Evolutionary conservation across 1,284 basidiomycete genomes (phyloP).

Genomic region (Trametes polyzona): DNA sequence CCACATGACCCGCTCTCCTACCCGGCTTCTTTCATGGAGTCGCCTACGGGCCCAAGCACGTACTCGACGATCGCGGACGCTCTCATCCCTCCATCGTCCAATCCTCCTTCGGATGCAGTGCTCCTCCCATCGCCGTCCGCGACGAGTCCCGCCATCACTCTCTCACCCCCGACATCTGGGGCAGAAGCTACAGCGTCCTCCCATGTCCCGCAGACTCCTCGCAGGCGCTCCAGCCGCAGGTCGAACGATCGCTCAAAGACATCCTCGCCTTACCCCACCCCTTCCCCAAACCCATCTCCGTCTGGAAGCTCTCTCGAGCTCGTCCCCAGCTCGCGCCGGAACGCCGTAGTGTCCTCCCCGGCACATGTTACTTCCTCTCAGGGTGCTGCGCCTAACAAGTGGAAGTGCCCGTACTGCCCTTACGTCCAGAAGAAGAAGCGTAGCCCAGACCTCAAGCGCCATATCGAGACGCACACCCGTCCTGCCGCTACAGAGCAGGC

Average conservation of each 20-base stretch:
- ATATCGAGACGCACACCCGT: slow-evolving; percentile 52
- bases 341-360: not conserved
- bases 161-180: too few relatives aligned
- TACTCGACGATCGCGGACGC: too few relatives aligned
- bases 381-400: not conserved
- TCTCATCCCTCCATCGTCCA: too few relatives aligned
- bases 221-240: too few relatives aligned
- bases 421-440: slow-evolving; percentile 43
- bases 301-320: not conserved
- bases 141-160: too few relatives aligned
- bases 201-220: too few relatives aligned
- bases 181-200: too few relatives aligned
- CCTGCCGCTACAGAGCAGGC: slow-evolving; percentile 37
- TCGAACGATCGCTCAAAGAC: not conserved
- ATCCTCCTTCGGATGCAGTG: too few relatives aligned
- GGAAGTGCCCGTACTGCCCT: slow-evolving; percentile 9
- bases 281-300: not conserved
- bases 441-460: slow-evolving; percentile 55
- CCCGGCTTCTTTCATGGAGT: too few relatives aligned
- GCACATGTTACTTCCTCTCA: not conserved
- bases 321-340: not conserved
- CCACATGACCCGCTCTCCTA: too few relatives aligned
- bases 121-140: too few relatives aligned
- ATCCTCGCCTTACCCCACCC: not conserved
- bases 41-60: too few relatives aligned